These are phyloP conservation scores for Tuber magnatum DNA, from an alignment of 495 filamentous ascomycete genomes.

Conservation along the genomic window DNA sequence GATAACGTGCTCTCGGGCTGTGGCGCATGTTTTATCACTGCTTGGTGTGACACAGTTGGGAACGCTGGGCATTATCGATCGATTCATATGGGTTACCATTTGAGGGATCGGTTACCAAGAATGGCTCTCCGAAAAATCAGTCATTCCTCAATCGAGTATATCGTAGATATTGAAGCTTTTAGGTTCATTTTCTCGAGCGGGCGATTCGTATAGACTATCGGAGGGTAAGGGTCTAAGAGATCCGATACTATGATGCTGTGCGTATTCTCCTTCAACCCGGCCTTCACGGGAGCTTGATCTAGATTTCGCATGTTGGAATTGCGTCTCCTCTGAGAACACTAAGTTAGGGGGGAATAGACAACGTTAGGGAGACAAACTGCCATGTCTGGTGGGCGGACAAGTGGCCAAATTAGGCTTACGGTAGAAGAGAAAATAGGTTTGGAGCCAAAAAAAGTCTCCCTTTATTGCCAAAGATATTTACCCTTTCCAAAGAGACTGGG, in stretches of 20 bases:
- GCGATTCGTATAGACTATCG: background rate
- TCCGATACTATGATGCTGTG: background rate
- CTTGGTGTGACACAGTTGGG: background rate
- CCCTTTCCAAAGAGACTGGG: background rate
- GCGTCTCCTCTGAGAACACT: background rate
- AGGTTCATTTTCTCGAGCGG: background rate
- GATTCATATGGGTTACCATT: background rate
- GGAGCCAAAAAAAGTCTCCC: background rate
- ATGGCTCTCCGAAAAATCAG: background rate
- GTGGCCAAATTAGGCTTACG: background rate
- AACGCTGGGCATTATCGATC: background rate
- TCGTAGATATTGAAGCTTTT: background rate
- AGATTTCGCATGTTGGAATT: background rate
- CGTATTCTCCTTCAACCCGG: background rate
- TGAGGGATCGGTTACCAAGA: background rate
- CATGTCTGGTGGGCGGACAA: background rate
- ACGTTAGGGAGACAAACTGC: background rate
- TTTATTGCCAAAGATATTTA: background rate
- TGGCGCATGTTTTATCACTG: background rate
- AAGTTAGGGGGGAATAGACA: background rate
- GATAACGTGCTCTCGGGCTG: background rate
- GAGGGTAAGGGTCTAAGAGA: background rate
- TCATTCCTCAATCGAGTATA: background rate
- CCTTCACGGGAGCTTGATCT: background rate
- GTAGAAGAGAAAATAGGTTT: background rate